Evolutionary conservation across 495 filamentous ascomycete species (phyloP).

Genomic region (Astrocystis sublimbata): DNA sequence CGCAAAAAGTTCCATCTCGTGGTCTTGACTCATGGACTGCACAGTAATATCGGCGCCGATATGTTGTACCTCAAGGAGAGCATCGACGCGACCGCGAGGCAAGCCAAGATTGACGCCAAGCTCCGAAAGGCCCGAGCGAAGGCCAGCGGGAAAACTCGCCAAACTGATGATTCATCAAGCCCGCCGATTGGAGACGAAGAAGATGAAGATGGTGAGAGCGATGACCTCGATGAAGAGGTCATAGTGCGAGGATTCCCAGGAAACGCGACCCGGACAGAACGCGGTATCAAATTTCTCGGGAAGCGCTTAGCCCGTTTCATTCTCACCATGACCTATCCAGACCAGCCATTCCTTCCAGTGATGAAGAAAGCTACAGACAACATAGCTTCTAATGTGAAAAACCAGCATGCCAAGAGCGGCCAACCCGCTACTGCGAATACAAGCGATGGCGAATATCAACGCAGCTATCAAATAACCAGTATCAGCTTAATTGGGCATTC

Average conservation of each 20-base stretch:
- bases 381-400: slow-evolving; percentile 37
- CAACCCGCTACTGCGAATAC: slow-evolving; percentile 57
- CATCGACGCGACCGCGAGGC: slow-evolving; percentile 78
- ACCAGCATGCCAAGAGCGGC: slow-evolving; percentile 33
- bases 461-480: slow-evolving; percentile 83
- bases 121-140: slow-evolving; percentile 53
- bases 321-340: slow-evolving; percentile 85
- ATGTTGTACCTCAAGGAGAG: slow-evolving; percentile 98
- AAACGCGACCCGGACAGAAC: slow-evolving; percentile 87
- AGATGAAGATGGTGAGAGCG: slow-evolving; percentile 57
- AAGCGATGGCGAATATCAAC: slow-evolving; percentile 40
- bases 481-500: slow-evolving; percentile 97
- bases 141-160: slow-evolving; percentile 41
- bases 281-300: slow-evolving; percentile 93
- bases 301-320: slow-evolving; percentile 93
- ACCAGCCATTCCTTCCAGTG: slow-evolving; percentile 77
- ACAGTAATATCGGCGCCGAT: slow-evolving; percentile 95
- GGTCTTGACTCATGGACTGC: slow-evolving; percentile 88
- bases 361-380: slow-evolving; percentile 54
- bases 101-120: slow-evolving; percentile 63
- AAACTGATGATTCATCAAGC: slow-evolving; percentile 54
- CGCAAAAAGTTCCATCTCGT: slow-evolving; percentile 84
- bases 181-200: slow-evolving; percentile 44
- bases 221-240: slow-evolving; percentile 79
- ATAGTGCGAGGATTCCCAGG: slow-evolving; percentile 90